These are phyloP conservation scores for Shiraia sp. DNA, from an alignment of 2,329 filamentous ascomycete genomes.

Conservation along the genomic window DNA sequence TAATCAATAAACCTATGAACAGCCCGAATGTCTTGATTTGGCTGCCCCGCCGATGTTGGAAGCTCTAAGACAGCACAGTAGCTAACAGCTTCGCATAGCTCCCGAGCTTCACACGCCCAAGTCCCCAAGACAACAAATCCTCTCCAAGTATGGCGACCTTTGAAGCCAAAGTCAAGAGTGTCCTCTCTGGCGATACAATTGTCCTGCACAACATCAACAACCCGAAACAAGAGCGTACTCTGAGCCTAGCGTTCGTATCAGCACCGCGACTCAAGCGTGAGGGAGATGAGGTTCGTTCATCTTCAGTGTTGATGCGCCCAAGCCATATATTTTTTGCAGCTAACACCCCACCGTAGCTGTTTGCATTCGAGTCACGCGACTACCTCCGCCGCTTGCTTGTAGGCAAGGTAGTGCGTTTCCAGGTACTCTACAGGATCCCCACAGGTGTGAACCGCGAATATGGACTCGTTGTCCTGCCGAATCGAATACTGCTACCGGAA, in stretches of 20 bases:
- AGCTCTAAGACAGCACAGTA: slow-evolving; percentile 26
- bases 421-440: slow-evolving; percentile 84
- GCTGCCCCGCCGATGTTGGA: no score
- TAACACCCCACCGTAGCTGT: slow-evolving; percentile 54
- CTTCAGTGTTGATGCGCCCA: neutral
- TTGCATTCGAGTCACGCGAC: slow-evolving; percentile 92
- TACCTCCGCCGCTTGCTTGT: slow-evolving; percentile 82
- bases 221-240: slow-evolving; percentile 77
- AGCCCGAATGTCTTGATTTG: no score
- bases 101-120: no score
- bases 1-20: no score
- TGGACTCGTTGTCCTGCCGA: slow-evolving; percentile 75
- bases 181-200: slow-evolving; percentile 90
- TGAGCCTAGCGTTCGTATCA: slow-evolving; percentile 90
- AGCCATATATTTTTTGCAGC: neutral
- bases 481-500: slow-evolving; percentile 74
- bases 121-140: neutral
- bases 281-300: slow-evolving; percentile 71
- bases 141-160: slow-evolving; percentile 37
- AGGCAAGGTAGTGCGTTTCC: slow-evolving; percentile 85
- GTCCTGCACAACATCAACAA: slow-evolving; percentile 81
- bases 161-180: slow-evolving; percentile 75
- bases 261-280: slow-evolving; percentile 86
- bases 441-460: slow-evolving; percentile 80
- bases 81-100: slow-evolving; percentile 29